A percentile compares a stretch with the other conserved stretches of the same genome.
phyloP scores from a whole-genome alignment of 1,139 yeast genomes.

The Sugiyamaella novakii region DNA sequence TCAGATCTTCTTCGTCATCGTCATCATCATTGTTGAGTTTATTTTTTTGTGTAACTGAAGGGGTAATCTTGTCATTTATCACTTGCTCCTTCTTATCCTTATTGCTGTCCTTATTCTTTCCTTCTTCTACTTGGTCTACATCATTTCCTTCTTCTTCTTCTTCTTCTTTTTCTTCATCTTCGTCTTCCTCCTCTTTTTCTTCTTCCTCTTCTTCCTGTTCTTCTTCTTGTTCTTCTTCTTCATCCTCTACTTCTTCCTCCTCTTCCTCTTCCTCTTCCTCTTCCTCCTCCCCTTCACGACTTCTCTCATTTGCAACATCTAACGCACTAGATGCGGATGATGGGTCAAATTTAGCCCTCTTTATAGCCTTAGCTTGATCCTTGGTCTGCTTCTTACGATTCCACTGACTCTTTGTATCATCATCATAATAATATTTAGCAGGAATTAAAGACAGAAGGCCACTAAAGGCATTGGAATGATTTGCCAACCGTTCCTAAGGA shows the following conservation, averaged over 20 bases:
- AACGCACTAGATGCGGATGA: conserved; percentile 63
- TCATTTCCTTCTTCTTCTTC: conserved; percentile 21
- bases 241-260: conserved; percentile 23
- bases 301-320: conserved; percentile 53
- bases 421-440: conserved; percentile 85
- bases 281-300: conserved; percentile 24
- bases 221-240: conserved; percentile 23
- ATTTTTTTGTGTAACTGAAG: background rate
- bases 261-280: conserved; percentile 22
- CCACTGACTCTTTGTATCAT: conserved; percentile 83
- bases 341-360: conserved; percentile 77
- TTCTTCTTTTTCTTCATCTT: conserved; percentile 22
- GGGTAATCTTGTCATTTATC: background rate
- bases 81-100: conserved; percentile 25
- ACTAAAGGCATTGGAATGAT: conserved; percentile 85
- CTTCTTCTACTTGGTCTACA: conserved; percentile 22
- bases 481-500: conserved; percentile 71
- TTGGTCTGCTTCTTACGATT: conserved; percentile 66
- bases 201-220: conserved; percentile 20
- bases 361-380: conserved; percentile 61
- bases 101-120: conserved; percentile 14
- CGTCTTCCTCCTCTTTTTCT: conserved; percentile 14
- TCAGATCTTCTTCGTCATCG: conserved; percentile 46
- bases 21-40: conserved; percentile 25
- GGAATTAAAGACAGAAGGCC: conserved; percentile 90